Base-by-base conservation (phyloP, 192 early-diverging fungal species). In the Backusella westeae region DNA sequence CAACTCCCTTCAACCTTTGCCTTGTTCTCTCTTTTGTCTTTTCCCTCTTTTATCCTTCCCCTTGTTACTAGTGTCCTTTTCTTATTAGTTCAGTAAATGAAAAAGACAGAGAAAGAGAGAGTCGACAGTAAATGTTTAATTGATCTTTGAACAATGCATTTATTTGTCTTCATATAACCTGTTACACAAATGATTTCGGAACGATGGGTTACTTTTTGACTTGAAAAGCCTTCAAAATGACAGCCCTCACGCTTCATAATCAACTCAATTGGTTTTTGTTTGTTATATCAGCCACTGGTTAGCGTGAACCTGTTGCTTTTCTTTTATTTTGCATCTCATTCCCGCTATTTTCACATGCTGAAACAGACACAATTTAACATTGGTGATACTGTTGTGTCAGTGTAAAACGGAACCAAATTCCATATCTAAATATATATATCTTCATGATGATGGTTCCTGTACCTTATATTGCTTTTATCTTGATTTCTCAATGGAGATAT, bases 301-400 rank as follows among this genome's bases (percentile, higher is more conserved):
- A 59, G 6, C 3, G 6, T 2, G 6, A 9, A 21, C 19, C 8
- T 53, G n/a, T 10, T 59, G 12, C 9, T 12, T 63, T 29, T 4
- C 12, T 26, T 63, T 63, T 7, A 23, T 59, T 26, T 59, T 59
- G 21, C 21, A 14, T 63, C 56, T 29, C 12, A 10, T 39, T 63
- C 56, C 12, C 12, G 2, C 7, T 8, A 12, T 63, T 63, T 63
- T 63, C 56, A 63, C 56, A 63, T 63, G 56, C 26, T 63, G 56
- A 29, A 63, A 14, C 26, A 63, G 26, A 63, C 56, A 63, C 56
- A 63, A 63, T 63, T 63, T 63, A 63, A 63, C 56, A 63, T 63
- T 63, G 23, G 56, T 63, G 56, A 9, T 10, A 63, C 56, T 63
- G 4, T 63, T 63, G 56, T 63, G 56, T 63, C 56, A 63, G 53